Evolutionary conservation across 31 red algal genomes (phyloP).

Genomic region (Asparagopsis taxiformis): DNA sequence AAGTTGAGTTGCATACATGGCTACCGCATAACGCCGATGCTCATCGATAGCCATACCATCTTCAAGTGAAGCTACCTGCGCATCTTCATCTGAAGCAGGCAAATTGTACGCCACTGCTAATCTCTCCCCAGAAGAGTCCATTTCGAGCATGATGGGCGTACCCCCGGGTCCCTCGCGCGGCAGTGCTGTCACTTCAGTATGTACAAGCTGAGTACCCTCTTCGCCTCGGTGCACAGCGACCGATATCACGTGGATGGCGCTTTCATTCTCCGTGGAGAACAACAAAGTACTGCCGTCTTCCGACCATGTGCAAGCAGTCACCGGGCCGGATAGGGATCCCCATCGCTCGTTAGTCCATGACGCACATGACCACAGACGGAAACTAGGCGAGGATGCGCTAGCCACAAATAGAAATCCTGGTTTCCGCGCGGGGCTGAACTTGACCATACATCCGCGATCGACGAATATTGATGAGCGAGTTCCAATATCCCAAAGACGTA

Average conservation of each 20-base stretch:
- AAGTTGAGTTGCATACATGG: constrained; percentile 53
- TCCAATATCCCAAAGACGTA: constrained; percentile 65
- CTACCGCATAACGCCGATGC: constrained; percentile 41
- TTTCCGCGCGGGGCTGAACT: constrained; percentile 28
- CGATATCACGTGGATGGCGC: constrained; percentile 51
- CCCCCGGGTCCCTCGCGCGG: constrained; percentile 61
- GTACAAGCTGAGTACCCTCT: constrained; percentile 31
- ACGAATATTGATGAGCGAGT: constrained; percentile 42
- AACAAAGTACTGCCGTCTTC: constrained; percentile 45
- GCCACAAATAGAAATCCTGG: constrained; percentile 46
- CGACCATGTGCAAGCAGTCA: constrained; percentile 38
- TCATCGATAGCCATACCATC: constrained; percentile 22
- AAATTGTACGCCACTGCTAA: constrained; percentile 61
- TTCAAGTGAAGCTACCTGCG: constrained; percentile 4
- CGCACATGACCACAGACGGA: constrained; percentile 41
- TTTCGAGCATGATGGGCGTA: constrained; percentile 53
- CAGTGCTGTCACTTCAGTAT: constrained; percentile 50
- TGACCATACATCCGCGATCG: constrained; percentile 27
- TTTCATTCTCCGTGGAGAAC: constrained; percentile 48
- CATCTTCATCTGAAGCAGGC: constrained; percentile 1
- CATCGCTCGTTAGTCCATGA: constrained; percentile 56
- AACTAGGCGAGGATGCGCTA: constrained; percentile 15
- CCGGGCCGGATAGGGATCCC: constrained; percentile 65
- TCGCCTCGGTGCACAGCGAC: constrained; percentile 7
- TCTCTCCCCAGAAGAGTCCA: constrained; percentile 54